These are phyloP conservation scores for Colletotrichum gloeosporioides DNA, from an alignment of 2,329 filamentous ascomycete genomes.

Conservation along the genomic window DNA sequence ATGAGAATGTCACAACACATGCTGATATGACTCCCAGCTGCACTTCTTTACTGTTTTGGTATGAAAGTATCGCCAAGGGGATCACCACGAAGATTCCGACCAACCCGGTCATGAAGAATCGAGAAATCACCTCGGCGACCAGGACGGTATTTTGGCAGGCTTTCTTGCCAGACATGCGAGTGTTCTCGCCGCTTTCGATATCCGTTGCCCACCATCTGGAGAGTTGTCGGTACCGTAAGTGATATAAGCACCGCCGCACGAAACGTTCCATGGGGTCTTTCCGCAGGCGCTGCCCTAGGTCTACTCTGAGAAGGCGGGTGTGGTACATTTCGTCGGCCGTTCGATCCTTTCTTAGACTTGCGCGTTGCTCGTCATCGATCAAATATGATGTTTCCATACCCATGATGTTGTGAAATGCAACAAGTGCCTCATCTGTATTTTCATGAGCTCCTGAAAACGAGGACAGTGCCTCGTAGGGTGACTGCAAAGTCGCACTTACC, in stretches of 20 bases:
- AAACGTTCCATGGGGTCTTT: background rate
- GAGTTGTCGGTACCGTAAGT: background rate
- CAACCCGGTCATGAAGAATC: background rate
- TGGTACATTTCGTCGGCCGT: background rate
- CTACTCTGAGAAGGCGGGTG: background rate
- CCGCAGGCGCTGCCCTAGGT: background rate
- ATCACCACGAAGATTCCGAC: background rate
- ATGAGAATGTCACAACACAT: background rate
- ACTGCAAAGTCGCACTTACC: background rate
- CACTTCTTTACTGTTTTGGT: background rate
- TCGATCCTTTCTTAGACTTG: background rate
- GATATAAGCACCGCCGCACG: background rate
- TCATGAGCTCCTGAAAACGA: background rate
- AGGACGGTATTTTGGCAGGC: background rate
- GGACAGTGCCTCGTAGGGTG: fast-evolving
- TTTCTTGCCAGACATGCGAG: background rate
- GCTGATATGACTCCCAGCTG: background rate
- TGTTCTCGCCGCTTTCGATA: background rate
- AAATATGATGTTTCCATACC: background rate
- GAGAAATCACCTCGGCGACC: background rate
- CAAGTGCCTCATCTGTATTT: background rate
- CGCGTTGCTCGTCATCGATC: background rate
- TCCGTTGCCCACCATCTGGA: background rate
- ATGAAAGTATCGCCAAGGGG: background rate
- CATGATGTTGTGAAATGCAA: background rate